Evolutionary conservation across 2,329 filamentous ascomycete species (phyloP).

Genomic region (Epichloe hybrida): DNA sequence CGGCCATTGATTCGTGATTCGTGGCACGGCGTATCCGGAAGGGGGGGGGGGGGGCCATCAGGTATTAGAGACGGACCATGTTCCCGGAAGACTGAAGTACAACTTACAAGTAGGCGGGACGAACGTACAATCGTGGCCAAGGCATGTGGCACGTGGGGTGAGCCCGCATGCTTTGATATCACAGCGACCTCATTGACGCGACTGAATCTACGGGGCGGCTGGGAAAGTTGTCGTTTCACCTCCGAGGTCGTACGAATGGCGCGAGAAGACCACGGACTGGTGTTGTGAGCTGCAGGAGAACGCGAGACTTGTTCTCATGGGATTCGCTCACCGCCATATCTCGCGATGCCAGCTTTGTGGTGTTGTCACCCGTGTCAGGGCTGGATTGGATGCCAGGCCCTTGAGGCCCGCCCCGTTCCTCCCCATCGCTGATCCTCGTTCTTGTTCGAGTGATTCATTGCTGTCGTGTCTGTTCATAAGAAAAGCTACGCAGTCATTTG

Average conservation of each 20-base stretch:
- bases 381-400: neutral
- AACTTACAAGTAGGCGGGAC: no score
- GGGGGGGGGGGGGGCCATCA: neutral
- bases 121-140: slow-evolving; percentile 6
- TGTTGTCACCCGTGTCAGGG: neutral
- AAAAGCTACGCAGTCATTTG: neutral
- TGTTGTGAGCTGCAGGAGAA: neutral
- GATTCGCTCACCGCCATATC: neutral
- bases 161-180: neutral
- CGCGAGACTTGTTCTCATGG: neutral
- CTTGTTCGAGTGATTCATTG: neutral
- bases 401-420: slow-evolving; percentile 1
- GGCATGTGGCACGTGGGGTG: slow-evolving; percentile 10
- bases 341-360: neutral
- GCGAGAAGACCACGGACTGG: neutral
- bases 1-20: no score
- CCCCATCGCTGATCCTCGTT: neutral
- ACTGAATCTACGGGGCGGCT: no score
- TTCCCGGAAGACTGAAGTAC: no score
- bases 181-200: no score
- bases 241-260: neutral
- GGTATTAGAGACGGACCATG: no score
- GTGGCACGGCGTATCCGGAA: neutral
- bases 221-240: neutral
- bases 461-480: neutral